phyloP scores from a whole-genome alignment of 805 yeast genomes.

The Candida vaughaniae region DNA sequence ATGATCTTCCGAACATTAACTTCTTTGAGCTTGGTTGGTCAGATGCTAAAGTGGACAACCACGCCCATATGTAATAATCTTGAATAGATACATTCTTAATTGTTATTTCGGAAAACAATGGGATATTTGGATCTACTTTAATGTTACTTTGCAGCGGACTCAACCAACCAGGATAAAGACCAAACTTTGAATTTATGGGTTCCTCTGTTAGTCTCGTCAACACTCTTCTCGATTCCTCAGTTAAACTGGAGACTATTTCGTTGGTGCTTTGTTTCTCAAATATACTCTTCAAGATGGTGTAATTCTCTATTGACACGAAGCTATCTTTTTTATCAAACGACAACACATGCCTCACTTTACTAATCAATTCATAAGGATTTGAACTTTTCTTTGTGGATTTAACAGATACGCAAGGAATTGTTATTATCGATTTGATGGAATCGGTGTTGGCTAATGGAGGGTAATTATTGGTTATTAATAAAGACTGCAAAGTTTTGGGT shows the following conservation, averaged over 20 bases:
- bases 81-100: slow-evolving; percentile 69
- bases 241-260: slow-evolving; percentile 61
- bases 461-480: slow-evolving; percentile 64
- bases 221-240: slow-evolving; percentile 70
- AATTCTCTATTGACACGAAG: slow-evolving; percentile 76
- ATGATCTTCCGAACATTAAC: slow-evolving; percentile 73
- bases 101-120: slow-evolving; percentile 35
- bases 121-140: slow-evolving; percentile 25
- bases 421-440: slow-evolving; percentile 36
- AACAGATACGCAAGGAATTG: slow-evolving; percentile 64
- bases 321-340: slow-evolving; percentile 68
- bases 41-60: slow-evolving; percentile 74
- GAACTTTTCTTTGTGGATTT: slow-evolving; percentile 49
- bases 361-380: slow-evolving; percentile 58
- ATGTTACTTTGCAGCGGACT: slow-evolving; percentile 14
- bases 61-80: slow-evolving; percentile 89
- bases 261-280: slow-evolving; percentile 55
- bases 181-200: slow-evolving; percentile 35
- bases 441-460: slow-evolving; percentile 59
- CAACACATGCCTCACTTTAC: slow-evolving; percentile 48
- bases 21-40: slow-evolving; percentile 69
- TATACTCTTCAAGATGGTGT: slow-evolving; percentile 66
- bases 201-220: slow-evolving; percentile 39
- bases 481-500: slow-evolving; percentile 65
- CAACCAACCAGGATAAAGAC: slow-evolving; percentile 41